Conservation (phyloP, 495 filamentous ascomycete genomes). For the Parachaetomium inaequale region DNA sequence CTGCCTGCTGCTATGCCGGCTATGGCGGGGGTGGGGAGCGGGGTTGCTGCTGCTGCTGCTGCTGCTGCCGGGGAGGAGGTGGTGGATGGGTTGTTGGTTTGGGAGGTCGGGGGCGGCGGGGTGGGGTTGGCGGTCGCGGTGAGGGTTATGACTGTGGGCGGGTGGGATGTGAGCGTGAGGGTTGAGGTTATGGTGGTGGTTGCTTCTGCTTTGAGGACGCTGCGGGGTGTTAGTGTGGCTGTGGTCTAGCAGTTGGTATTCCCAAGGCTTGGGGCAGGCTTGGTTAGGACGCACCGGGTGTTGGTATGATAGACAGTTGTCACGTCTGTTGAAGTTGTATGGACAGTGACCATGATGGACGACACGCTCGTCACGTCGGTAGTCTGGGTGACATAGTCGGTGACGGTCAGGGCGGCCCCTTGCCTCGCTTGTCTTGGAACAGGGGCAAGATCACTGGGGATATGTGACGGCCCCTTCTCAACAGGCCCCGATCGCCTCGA, state of each 20-base stretch:
- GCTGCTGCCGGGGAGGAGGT: too few relatives aligned
- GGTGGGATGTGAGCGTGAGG: conserved; percentile 27
- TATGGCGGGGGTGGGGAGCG: conserved; percentile 26
- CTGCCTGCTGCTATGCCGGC: conserved; percentile 27
- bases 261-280: too few relatives aligned
- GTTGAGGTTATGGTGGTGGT: conserved; percentile 31
- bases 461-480: neutral
- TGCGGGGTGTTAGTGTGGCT: conserved; percentile 2
- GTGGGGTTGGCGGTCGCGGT: conserved; percentile 25
- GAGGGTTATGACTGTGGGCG: conserved; percentile 19
- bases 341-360: conserved; percentile 21
- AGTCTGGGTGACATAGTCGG: conserved; percentile 22
- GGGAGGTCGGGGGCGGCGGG: neutral
- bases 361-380: conserved; percentile 17
- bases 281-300: conserved; percentile 18
- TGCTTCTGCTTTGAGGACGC: conserved; percentile 27
- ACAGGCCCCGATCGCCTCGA: neutral
- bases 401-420: conserved; percentile 14
- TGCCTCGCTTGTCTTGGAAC: conserved; percentile 10
- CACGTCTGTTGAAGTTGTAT: conserved; percentile 23
- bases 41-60: neutral
- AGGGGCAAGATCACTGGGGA: neutral
- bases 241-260: neutral
- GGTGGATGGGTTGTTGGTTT: conserved; percentile 2
- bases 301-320: conserved; percentile 27